These are phyloP conservation scores for Nigrospora sphaerica DNA, from an alignment of 2,329 filamentous ascomycete genomes.

Conservation along the genomic window DNA sequence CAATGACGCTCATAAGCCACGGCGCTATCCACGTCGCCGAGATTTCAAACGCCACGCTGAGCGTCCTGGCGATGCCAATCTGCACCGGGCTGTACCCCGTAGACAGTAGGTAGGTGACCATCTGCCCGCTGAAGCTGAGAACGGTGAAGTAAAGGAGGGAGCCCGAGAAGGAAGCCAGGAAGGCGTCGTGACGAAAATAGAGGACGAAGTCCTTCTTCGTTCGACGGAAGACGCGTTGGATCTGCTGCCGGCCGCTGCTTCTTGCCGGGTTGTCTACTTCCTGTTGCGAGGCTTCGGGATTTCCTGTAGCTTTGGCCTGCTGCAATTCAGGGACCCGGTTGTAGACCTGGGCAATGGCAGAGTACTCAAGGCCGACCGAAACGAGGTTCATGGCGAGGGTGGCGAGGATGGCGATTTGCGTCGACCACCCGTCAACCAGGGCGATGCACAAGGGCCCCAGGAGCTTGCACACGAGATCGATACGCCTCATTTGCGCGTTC, in stretches of 20 bases:
- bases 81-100: slow-evolving; percentile 42
- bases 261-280: background rate
- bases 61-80: slow-evolving; percentile 45
- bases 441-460: slow-evolving; percentile 44
- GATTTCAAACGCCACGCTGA: slow-evolving; percentile 49
- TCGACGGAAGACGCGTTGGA: background rate
- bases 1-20: slow-evolving; percentile 44
- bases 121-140: slow-evolving; percentile 51
- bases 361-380: slow-evolving; percentile 25
- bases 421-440: slow-evolving; percentile 37
- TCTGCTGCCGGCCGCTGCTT: background rate
- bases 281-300: background rate
- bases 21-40: slow-evolving; percentile 55
- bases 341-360: slow-evolving; percentile 15
- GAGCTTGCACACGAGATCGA: slow-evolving; percentile 53
- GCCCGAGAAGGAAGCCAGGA: slow-evolving; percentile 53
- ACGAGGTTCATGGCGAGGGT: slow-evolving; percentile 38
- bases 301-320: background rate
- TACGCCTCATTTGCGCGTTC: slow-evolving; percentile 49
- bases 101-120: slow-evolving; percentile 56
- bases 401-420: slow-evolving; percentile 34
- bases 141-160: slow-evolving; percentile 57
- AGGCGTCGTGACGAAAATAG: slow-evolving; percentile 48
- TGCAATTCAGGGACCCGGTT: slow-evolving; percentile 10
- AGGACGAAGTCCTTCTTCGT: slow-evolving; percentile 10